Evolutionary conservation across 352 stramenopile genomes (phyloP).

Genomic region (Pythium dissotocum): DNA sequence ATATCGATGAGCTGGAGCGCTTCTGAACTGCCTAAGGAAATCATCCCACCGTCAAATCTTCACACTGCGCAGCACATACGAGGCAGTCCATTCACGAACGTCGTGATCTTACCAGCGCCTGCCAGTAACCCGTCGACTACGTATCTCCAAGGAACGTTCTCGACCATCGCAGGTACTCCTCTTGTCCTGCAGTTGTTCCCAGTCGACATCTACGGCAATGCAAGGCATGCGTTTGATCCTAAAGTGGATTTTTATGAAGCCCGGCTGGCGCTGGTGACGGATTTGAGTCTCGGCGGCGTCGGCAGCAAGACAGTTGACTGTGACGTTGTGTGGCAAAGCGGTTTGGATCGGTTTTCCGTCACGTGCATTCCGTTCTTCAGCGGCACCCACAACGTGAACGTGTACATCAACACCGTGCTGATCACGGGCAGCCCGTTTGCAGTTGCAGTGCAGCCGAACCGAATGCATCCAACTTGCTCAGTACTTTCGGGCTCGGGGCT

Average conservation of each 20-base stretch:
- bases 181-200: slow-evolving; percentile 48
- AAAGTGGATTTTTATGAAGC: slow-evolving; percentile 41
- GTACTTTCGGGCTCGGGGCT: slow-evolving; percentile 54
- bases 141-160: slow-evolving; percentile 34
- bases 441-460: slow-evolving; percentile 42
- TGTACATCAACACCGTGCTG: slow-evolving; percentile 42
- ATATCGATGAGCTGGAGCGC: slow-evolving; percentile 55
- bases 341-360: slow-evolving; percentile 14
- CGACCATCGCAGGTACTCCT: slow-evolving; percentile 31
- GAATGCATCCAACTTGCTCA: slow-evolving; percentile 41
- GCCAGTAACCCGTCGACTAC: slow-evolving; percentile 29
- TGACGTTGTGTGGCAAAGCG: slow-evolving; percentile 8
- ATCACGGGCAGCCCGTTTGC: slow-evolving; percentile 46
- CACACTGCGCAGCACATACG: slow-evolving; percentile 54
- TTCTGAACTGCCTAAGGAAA: slow-evolving; percentile 33
- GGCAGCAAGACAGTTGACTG: slow-evolving; percentile 38
- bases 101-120: slow-evolving; percentile 38
- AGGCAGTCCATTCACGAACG: slow-evolving; percentile 48
- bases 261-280: slow-evolving; percentile 35
- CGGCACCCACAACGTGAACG: slow-evolving; percentile 53
- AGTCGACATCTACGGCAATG: slow-evolving; percentile 49
- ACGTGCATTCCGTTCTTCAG: slow-evolving; percentile 39
- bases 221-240: slow-evolving; percentile 23
- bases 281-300: slow-evolving; percentile 51
- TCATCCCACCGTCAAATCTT: slow-evolving; percentile 45